Evolutionary conservation across 129 eudicot species (phyloP), one percentile per base, ranked within the genome.

Genomic region (Solidago caesia): DNA sequence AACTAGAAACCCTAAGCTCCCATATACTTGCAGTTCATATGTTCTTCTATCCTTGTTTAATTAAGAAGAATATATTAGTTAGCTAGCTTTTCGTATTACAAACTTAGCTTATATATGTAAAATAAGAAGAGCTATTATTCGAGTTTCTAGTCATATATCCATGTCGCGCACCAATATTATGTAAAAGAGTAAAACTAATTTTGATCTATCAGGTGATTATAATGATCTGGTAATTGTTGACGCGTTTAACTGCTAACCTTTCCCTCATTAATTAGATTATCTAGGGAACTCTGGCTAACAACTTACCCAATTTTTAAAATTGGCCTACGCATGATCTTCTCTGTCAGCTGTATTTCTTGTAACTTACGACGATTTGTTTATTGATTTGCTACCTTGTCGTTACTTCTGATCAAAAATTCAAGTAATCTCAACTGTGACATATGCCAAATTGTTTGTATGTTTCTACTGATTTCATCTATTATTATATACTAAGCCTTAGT

Each of bases 391-490:
- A 44, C 64, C 27, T 2, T 61, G 76, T 62, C 52, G 12, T 10
- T 48, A 63, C 44, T 65, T 16, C 8, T 39, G 47, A 46, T 44
- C 63, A 79, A 27, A 65, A 65, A 72, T 27, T 27, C 8, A 64
- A 66, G 70, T 46, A 67, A 73, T 66, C 68, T 73, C n/a, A 65
- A 57, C 12, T 9, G 64, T 7, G 75, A 47, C 79, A 79, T 73
- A 56, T 79, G 81, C 53, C 64, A 52, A 56, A 56, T 43, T 8
- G 15, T 55, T 21, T 6, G 78, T 72, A 21, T 46, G 55, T 41
- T 53, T 63, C 62, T 33, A 63, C 21, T 33, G 2, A 33, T 33
- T 33, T 33, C 2, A 33, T 33, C 7, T 10, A 25, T 68, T 71
- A 21, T 21, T 21, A 21, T 21, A 71, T 43, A 15, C 63, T 44